Evolutionary conservation across 2,329 filamentous ascomycete genomes (phyloP).

Genomic region (Aspergillus fumigatus): DNA sequence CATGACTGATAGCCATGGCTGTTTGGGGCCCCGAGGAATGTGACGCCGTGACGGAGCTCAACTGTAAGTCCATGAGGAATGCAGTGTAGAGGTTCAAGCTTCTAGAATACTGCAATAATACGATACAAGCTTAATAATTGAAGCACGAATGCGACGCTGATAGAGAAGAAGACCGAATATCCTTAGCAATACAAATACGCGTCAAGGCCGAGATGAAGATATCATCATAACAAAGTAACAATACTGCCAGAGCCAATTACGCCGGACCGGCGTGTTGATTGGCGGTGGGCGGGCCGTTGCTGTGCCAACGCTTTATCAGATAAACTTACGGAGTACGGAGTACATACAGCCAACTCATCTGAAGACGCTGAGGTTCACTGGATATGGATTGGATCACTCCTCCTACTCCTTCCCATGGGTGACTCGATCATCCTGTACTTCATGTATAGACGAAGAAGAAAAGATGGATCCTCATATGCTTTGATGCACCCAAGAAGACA

Average conservation of each 20-base stretch:
- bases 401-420: background rate
- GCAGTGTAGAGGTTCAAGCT: conserved; percentile 1
- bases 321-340: background rate
- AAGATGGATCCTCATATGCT: background rate
- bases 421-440: background rate
- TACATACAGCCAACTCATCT: background rate
- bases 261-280: background rate
- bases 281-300: conserved; percentile 13
- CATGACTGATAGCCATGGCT: conserved; percentile 8
- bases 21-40: conserved; percentile 2
- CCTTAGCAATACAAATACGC: background rate
- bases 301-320: conserved; percentile 16
- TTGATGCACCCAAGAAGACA: background rate
- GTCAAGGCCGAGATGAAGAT: background rate
- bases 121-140: background rate
- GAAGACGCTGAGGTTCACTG: background rate
- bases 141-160: background rate
- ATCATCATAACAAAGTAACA: background rate
- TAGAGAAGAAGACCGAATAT: background rate
- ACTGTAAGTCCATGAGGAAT: background rate
- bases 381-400: background rate
- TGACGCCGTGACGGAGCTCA: background rate
- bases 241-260: background rate
- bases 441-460: background rate
- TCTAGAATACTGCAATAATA: conserved; percentile 1